Evolutionary conservation across 208 protist genomes (phyloP).

Genomic region (Trichomonas vaginalis): DNA sequence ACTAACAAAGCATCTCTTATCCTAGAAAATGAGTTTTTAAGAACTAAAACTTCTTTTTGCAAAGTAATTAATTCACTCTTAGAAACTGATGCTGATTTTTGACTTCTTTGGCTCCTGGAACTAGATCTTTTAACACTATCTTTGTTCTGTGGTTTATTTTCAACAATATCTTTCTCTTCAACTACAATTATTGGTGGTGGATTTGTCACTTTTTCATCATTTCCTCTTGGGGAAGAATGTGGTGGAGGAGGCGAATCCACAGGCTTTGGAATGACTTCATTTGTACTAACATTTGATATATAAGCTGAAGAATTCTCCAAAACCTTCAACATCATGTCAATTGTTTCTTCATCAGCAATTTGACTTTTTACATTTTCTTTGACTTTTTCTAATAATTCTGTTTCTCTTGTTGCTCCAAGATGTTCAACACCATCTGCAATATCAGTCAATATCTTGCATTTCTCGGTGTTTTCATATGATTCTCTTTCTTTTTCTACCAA

Average conservation of each 20-base stretch:
- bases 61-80: neutral
- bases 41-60: neutral
- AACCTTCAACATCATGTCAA: neutral
- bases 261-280: neutral
- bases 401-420: neutral
- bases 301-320: neutral
- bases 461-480: neutral
- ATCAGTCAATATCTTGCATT: neutral
- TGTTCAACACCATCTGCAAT: neutral
- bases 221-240: neutral
- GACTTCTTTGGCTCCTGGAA: neutral
- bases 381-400: neutral
- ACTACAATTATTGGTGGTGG: neutral
- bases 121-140: neutral
- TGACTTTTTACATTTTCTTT: neutral
- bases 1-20: neutral
- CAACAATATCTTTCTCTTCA: neutral
- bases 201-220: neutral
- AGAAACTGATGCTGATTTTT: neutral
- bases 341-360: neutral
- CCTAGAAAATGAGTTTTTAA: neutral
- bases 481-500: neutral
- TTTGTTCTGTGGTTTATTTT: neutral
- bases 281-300: neutral
- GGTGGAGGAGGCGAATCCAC: no score